Evolutionary conservation across 2,329 filamentous ascomycete species (phyloP).

Genomic region (Gremmenia infestans): DNA sequence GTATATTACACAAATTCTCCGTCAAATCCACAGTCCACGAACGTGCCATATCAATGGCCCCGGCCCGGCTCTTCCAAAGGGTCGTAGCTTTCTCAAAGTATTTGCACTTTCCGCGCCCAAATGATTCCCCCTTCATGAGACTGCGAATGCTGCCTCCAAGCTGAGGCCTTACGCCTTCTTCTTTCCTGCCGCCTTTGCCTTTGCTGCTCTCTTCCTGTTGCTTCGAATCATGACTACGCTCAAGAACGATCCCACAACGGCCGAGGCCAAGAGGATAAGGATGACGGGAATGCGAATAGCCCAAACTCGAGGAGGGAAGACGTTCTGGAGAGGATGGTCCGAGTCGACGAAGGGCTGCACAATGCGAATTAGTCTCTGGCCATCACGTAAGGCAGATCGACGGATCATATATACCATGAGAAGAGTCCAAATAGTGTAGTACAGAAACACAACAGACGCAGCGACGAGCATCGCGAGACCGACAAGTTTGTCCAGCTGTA

Average conservation of each 20-base stretch:
- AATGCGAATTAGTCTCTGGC: slow-evolving; percentile 12
- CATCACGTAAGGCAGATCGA: slow-evolving; percentile 1
- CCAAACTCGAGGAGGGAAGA: slow-evolving; percentile 98
- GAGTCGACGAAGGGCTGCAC: slow-evolving; percentile 91
- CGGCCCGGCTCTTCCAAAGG: too few species aligned
- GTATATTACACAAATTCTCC: neutral
- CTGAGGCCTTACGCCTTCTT: slow-evolving; percentile 67
- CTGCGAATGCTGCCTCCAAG: neutral
- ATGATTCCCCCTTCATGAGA: neutral
- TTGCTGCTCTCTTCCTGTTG: slow-evolving; percentile 95
- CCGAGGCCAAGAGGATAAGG: slow-evolving; percentile 82
- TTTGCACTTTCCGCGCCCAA: neutral
- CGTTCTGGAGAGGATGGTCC: slow-evolving; percentile 84
- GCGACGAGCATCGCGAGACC: slow-evolving; percentile 71
- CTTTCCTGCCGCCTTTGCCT: slow-evolving; percentile 77
- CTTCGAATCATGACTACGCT: slow-evolving; percentile 98
- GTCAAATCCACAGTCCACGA: neutral
- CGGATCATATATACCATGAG: slow-evolving; percentile 67
- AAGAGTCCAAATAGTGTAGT: slow-evolving; percentile 97
- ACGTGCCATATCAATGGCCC: neutral
- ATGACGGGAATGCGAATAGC: slow-evolving; percentile 98
- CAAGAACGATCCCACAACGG: slow-evolving; percentile 93
- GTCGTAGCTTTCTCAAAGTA: neutral
- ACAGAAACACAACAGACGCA: slow-evolving; percentile 71
- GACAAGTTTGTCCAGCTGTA: slow-evolving; percentile 82